These are phyloP conservation scores for Wallemia ichthyophaga DNA, from an alignment of 1,284 basidiomycete species.

Conservation along the genomic window DNA sequence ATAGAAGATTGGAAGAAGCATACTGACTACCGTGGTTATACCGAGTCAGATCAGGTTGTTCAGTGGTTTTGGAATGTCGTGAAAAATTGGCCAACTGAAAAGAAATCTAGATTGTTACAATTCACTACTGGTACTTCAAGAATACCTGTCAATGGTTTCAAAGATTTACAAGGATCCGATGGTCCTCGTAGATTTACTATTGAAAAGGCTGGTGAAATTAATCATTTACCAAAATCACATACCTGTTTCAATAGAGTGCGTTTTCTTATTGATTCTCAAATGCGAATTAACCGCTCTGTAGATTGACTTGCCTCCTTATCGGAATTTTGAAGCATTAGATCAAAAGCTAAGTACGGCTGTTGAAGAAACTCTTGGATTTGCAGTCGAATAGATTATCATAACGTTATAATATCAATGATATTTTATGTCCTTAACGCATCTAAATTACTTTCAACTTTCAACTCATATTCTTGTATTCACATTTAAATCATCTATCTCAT, in stretches of 20 bases:
- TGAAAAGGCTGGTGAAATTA: constrained; percentile 78
- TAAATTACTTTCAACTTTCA: not conserved
- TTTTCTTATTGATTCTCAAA: not conserved
- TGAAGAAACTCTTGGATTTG: constrained; percentile 28
- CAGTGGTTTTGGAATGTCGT: constrained; percentile 99
- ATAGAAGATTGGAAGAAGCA: constrained; percentile 30
- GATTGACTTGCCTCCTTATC: constrained; percentile 69
- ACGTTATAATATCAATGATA: not conserved
- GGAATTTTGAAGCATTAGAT: constrained; percentile 62
- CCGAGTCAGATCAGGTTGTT: constrained; percentile 73
- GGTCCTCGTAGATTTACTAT: constrained; percentile 84
- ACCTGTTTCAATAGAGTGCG: constrained; percentile 59
- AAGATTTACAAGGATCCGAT: constrained; percentile 89
- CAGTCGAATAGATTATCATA: constrained; percentile 6
- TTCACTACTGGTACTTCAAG: constrained; percentile 93
- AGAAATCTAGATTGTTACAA: constrained; percentile 74
- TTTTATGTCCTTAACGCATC: not conserved
- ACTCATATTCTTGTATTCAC: not conserved
- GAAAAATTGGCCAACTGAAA: constrained; percentile 77
- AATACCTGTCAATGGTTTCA: constrained; percentile 96
- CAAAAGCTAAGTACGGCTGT: constrained; percentile 68
- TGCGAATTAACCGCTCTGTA: constrained; percentile 2
- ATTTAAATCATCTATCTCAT: too few species aligned
- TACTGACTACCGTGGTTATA: constrained; percentile 36
- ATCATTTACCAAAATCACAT: constrained; percentile 50